Conservation (phyloP, 176 grass and related monocot species). For the Phoenix roebelenii region DNA sequence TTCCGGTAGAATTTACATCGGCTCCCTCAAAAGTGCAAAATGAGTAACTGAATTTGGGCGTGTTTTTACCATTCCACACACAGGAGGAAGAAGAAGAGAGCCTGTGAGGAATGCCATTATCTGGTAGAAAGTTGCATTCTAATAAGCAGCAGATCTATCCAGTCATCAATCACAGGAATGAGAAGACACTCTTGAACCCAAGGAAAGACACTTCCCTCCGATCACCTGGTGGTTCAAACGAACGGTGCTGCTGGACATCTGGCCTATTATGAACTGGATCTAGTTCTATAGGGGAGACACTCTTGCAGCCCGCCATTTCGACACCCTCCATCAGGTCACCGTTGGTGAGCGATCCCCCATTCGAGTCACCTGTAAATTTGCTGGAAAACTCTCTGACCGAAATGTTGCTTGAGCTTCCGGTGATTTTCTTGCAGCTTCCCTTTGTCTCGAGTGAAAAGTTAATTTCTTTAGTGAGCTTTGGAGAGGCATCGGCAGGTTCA, state of each 20-base stretch:
- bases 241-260: conserved; percentile 27
- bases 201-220: conserved; percentile 12
- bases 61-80: too few relatives aligned
- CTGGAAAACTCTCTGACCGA: conserved; percentile 1
- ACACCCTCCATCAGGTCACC: conserved; percentile 24
- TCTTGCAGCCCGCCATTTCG: conserved; percentile 19
- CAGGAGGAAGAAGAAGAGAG: too few relatives aligned
- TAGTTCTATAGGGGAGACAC: conserved; percentile 9
- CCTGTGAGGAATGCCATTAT: too few relatives aligned
- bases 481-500: conserved; percentile 11
- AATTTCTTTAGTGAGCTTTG: too few relatives aligned
- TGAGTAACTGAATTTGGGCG: too few relatives aligned
- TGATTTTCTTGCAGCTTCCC: neutral
- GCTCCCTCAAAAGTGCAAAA: too few relatives aligned
- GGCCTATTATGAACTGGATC: conserved; percentile 23
- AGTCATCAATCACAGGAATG: conserved; percentile 39
- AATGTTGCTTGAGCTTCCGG: neutral
- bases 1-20: too few relatives aligned
- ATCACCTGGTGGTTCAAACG: conserved; percentile 9
- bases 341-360: conserved; percentile 6
- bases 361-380: conserved; percentile 12
- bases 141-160: too few relatives aligned
- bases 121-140: too few relatives aligned
- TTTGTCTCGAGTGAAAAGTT: neutral
- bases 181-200: conserved; percentile 65